Evolutionary conservation across 441 rosid genomes (phyloP), one percentile per base, ranked within the genome.

Genomic region (Melastoma candidum): DNA sequence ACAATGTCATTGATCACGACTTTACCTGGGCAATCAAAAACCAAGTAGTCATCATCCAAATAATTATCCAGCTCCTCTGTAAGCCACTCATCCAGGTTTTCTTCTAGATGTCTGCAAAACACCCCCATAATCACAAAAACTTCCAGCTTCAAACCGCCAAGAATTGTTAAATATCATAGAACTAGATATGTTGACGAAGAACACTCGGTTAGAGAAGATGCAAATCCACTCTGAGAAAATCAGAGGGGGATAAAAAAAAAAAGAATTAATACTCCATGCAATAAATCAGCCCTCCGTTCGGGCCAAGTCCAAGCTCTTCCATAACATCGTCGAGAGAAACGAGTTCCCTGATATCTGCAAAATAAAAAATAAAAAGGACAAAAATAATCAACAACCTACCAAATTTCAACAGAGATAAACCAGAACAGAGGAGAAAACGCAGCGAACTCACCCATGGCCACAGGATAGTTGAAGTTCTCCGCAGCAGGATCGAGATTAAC

Each of bases 401-500:
- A 32, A 48, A 57, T 22, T 11, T 6, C 10, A 43, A 12, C 49
- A 26, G 24, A 44, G 26, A 43, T 17, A 46, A 47, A 29, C 22
- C 22, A 17, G 22, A 17, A 17, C 26, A 26, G 22, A 57, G 58
- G 59, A 54, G 22, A 51, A 68, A 26, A 46, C 22, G 32, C 4
- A 44, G 44, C 48, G 8, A 8, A 61, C 70, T 64, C 62, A 87
- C 97, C 87, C 81, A 82, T 74, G 57, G 92, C 89, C 44, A 92
- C 87, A 52, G 95, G 98, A 69, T 85, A 85, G 50, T 84, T 79
- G 56, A 88, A 92, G 66, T 70, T 71, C 54, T 88, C 97, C 0
- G 95, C 98, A 52, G 97, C 95, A 60, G 97, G 97, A 75, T 92
- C 97, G 24, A 92, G 68, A 74, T 92, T 84, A 54, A 88, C 90